Conservation (phyloP, 148 eudicot genomes). For the Salicornia ramosissima region DNA sequence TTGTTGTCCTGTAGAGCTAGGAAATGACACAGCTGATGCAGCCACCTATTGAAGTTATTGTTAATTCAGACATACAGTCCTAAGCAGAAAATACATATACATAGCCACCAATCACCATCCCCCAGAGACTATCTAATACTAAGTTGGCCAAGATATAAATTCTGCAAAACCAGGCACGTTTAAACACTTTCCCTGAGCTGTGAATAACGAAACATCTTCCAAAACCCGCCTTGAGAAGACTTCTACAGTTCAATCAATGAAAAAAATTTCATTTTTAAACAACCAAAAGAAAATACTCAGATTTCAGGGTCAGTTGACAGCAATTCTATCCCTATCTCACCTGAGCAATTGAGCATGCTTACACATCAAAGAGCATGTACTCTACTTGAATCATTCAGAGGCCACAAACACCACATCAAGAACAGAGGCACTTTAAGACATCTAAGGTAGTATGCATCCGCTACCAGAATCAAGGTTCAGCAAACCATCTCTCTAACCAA, state of each 20-base stretch:
- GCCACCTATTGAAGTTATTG: not conserved
- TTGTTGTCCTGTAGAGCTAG: not conserved
- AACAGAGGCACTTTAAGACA: not conserved
- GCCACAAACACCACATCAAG: not conserved
- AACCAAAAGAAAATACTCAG: not conserved
- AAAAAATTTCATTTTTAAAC: not conserved
- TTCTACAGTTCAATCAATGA: constrained; percentile 2
- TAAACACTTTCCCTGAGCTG: not conserved
- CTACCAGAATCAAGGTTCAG: not conserved
- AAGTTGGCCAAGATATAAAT: not conserved
- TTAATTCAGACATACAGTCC: not conserved
- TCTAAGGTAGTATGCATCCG: not conserved
- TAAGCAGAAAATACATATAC: not conserved
- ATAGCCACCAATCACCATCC: not conserved
- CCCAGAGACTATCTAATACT: not conserved
- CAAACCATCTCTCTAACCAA: not conserved
- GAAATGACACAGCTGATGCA: not conserved
- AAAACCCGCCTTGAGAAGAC: not conserved
- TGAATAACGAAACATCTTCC: not conserved
- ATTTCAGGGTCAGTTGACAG: not conserved
- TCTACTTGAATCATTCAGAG: not conserved
- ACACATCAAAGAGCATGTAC: no score
- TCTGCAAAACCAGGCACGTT: not conserved
- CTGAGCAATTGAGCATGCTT: no score
- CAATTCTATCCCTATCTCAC: not conserved